Base-by-base conservation (phyloP, 306 rosid genomes). In the Albizia julibrissin region DNA sequence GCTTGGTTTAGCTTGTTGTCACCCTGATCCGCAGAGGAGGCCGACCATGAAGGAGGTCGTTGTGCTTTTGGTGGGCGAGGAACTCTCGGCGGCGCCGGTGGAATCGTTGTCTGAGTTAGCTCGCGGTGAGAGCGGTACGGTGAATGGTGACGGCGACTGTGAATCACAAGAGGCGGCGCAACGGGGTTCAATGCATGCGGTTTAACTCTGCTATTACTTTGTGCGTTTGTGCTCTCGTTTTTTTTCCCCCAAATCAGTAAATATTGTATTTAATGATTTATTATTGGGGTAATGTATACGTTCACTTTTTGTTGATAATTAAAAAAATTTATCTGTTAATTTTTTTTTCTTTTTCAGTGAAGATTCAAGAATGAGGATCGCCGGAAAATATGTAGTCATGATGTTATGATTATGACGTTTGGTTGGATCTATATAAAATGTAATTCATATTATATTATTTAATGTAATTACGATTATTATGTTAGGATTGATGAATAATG, bases 1-100 rank as follows among this genome's bases (percentile, higher is more conserved):
- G 87, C 97, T 95, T 83, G 98, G 99, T 22, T 80, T 95, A 80
- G 88, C 95, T 82, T 91, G 95, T 81, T 95, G 99, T 78, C 98
- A 95, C 75, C 99, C 97, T 10, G 91, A 92, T 39, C 98, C 99
- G 0, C 87, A 27, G 47, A 88, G 90, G 50, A 87, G 99, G 76
- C 99, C 99, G 5, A 85, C 81, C 50, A 93, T 95, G 94, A 89
- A 81, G 79, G 99, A 95, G 49, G 91, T 95, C n/a, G 89, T 87
- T 26, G 90, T 90, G 4, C 79, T 95, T 21, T 85, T 95, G 74
- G 79, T 86, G 1, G 91, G 96, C 1, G 90, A 91, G 81, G 82
- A 83, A 6, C 61, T 66, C 0, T 79, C 87, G 0, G 83, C 91
- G 24, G 82, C 85, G 8, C 95, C 94, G 0, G 84, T 88, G 4